Percentiles rank a stretch among this genome's conserved stretches.
Evolutionary conservation across 192 early-diverging fungal species (phyloP).

Genomic region (Phycomyces nitens): DNA sequence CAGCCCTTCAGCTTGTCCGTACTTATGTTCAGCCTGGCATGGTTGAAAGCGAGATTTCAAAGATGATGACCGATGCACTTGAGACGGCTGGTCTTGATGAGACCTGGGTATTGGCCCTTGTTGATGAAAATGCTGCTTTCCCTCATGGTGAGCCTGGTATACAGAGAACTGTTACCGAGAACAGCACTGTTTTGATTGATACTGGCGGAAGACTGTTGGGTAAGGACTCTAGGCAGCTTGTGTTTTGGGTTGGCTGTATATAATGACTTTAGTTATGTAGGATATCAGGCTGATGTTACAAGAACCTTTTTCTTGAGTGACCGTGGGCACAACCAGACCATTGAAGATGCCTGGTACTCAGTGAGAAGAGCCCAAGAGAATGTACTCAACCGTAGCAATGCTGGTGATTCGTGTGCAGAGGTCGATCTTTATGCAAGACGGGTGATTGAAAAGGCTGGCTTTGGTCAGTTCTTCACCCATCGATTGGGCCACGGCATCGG

Average conservation of each 20-base stretch:
- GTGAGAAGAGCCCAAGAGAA: conserved; percentile 43
- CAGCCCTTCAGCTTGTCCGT: conserved; percentile 42
- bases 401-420: conserved; percentile 35
- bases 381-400: conserved; percentile 26
- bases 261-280: not conserved
- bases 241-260: not conserved
- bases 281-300: conserved; percentile 48
- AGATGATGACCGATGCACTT: conserved; percentile 32
- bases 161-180: conserved; percentile 29
- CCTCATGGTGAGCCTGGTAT: conserved; percentile 46
- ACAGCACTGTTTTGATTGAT: conserved; percentile 47
- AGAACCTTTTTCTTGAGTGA: conserved; percentile 45
- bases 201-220: conserved; percentile 42
- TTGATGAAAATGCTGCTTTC: conserved; percentile 47
- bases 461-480: conserved; percentile 46
- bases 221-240: not conserved
- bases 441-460: conserved; percentile 36
- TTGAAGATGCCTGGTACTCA: conserved; percentile 44
- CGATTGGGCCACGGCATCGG: conserved; percentile 53
- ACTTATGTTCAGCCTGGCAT: conserved; percentile 31
- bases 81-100: conserved; percentile 29
- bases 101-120: conserved; percentile 38
- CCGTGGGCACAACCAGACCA: conserved; percentile 31
- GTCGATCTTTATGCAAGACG: conserved; percentile 45
- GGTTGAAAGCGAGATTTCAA: conserved; percentile 35